Evolutionary conservation across 1,284 basidiomycete species (phyloP).

Genomic region (Ganoderma sinense): DNA sequence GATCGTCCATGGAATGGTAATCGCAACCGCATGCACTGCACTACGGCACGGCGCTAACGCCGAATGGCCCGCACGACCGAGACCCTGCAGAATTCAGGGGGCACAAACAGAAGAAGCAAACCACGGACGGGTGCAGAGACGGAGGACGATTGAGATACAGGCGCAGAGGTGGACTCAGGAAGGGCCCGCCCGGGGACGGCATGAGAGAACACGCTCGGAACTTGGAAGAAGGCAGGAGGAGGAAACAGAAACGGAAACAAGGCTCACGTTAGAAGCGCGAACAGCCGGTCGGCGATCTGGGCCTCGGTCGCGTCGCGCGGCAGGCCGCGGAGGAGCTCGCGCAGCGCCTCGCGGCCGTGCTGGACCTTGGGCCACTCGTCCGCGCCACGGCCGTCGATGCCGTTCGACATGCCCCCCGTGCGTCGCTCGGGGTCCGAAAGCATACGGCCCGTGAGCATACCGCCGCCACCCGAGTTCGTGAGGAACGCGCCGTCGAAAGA

Average conservation of each 20-base stretch:
- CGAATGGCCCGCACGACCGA: neutral
- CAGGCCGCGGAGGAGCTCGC: conserved; percentile 46
- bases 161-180: neutral
- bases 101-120: conserved; percentile 4
- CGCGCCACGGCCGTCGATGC: conserved; percentile 64
- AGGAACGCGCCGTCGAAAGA: conserved; percentile 60
- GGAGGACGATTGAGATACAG: neutral
- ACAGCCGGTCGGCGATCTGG: conserved; percentile 62
- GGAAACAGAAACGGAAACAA: conserved; percentile 12
- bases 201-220: conserved; percentile 5
- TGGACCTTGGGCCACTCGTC: conserved; percentile 76
- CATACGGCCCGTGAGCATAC: conserved; percentile 58
- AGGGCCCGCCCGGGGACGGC: neutral
- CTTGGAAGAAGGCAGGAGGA: conserved; percentile 14
- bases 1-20: neutral
- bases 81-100: neutral
- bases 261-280: conserved; percentile 72
- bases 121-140: conserved; percentile 8
- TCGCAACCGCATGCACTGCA: neutral
- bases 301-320: conserved; percentile 51
- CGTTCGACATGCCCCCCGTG: conserved; percentile 75
- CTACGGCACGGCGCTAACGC: neutral
- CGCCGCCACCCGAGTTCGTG: conserved; percentile 75
- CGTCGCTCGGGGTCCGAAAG: conserved; percentile 56
- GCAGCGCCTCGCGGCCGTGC: conserved; percentile 60